A percentile compares a stretch with the other conserved stretches of the same genome.
phyloP scores from a whole-genome alignment of 108 stramenopile genomes.

The Cyclotella baltica region DNA sequence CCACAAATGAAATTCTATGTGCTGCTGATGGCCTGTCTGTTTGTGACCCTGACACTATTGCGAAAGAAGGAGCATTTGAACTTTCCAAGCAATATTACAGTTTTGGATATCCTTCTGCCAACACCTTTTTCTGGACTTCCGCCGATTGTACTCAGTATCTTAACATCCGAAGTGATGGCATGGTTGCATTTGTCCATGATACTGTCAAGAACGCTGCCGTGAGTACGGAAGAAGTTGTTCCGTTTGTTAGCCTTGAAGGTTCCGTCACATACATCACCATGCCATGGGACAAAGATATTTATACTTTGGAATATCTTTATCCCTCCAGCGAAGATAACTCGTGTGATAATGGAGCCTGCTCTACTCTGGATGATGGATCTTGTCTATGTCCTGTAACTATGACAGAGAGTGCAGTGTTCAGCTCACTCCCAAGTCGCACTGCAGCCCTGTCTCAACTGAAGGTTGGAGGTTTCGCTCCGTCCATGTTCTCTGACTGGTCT shows the following conservation, averaged over 20 bases:
- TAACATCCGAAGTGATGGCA: conserved; percentile 42
- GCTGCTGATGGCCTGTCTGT: conserved; percentile 32
- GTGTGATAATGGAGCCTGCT: conserved; percentile 46
- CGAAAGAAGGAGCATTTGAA: too few species aligned
- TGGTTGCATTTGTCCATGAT: conserved; percentile 47
- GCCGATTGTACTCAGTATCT: conserved; percentile 33
- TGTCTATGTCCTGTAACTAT: conserved; percentile 40
- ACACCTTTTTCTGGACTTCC: conserved; percentile 51
- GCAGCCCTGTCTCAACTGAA: conserved; percentile 39
- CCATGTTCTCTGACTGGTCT: conserved; percentile 26
- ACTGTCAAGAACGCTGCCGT: conserved; percentile 16
- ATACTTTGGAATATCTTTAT: conserved; percentile 32
- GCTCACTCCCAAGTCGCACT: conserved; percentile 46
- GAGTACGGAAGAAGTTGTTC: conserved; percentile 14
- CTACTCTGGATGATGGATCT: conserved; percentile 17
- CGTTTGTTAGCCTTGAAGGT: conserved; percentile 36
- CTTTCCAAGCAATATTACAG: too few species aligned
- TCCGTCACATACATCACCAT: conserved; percentile 36
- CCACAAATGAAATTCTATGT: conserved; percentile 36
- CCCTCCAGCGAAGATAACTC: conserved; percentile 44
- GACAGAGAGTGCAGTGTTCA: conserved; percentile 31
- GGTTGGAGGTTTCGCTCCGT: conserved; percentile 56
- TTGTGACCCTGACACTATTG: conserved; percentile 36
- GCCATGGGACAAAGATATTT: conserved; percentile 33
- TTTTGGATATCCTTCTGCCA: conserved; percentile 26